Evolutionary conservation across 2,329 filamentous ascomycete species (phyloP).

Genomic region (Trichoderma sp.): DNA sequence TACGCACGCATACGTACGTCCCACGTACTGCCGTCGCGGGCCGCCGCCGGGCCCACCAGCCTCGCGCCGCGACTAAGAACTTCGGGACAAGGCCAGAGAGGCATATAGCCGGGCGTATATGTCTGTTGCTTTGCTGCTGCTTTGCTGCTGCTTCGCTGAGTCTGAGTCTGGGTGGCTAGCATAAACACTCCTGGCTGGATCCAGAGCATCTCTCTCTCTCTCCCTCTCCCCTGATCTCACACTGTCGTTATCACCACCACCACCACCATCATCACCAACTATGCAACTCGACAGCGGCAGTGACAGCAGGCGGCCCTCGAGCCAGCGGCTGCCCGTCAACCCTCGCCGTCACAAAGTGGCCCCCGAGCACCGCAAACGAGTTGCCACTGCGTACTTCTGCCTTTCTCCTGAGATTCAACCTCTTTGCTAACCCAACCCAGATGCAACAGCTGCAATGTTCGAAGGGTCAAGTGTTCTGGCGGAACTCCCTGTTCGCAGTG

Average conservation of each 20-base stretch:
- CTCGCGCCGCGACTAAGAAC: neutral
- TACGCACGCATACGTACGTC: neutral
- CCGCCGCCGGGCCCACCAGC: neutral
- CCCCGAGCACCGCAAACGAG: slow-evolving; percentile 49
- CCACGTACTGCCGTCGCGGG: neutral
- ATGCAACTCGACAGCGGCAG: slow-evolving; percentile 32
- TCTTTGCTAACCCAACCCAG: slow-evolving; percentile 31
- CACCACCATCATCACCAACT: slow-evolving; percentile 19
- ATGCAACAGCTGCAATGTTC: slow-evolving; percentile 56
- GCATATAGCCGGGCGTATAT: neutral
- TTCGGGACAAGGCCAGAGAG: neutral
- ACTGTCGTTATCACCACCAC: neutral
- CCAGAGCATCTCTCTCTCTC: neutral
- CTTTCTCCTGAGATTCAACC: neutral
- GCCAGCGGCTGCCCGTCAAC: slow-evolving; percentile 50
- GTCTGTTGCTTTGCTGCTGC: neutral
- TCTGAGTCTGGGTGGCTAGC: neutral
- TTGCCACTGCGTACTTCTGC: slow-evolving; percentile 46
- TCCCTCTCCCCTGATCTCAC: neutral
- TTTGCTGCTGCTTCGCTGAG: neutral
- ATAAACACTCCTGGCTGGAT: neutral
- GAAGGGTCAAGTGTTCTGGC: slow-evolving; percentile 55
- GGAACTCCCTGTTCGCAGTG: slow-evolving; percentile 52
- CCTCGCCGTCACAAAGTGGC: slow-evolving; percentile 51
- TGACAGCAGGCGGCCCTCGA: slow-evolving; percentile 27